Base-by-base conservation (phyloP, 768 basidiomycete genomes). In the Podaxis mareebaensis region DNA sequence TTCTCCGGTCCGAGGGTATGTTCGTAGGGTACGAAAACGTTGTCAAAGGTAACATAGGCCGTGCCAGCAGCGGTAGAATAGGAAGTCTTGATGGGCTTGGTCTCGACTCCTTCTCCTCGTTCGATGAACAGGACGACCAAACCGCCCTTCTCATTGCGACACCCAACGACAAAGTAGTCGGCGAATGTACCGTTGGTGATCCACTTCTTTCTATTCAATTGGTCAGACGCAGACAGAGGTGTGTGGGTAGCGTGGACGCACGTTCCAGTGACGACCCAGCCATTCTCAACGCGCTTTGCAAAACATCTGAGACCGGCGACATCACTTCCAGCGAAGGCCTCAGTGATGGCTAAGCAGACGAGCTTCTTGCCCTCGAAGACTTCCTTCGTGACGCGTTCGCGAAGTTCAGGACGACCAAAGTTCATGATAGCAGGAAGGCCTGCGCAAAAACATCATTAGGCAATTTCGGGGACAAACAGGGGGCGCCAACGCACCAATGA, bases 1-100 rank as follows among this genome's bases (percentile, higher is more conserved):
- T 69, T 72, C 30, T 78, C 77, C 65, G 79, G 72, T 10, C 82
- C 81, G 28, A 97, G 84, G 3, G 92, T 91, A 74, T 96, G 92
- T 67, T 87, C 92, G 5, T 89, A 85, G 6, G 96, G 95, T 0
- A 95, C 94, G 65, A 85, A 86, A 42, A 91, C 94, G 60, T 93
- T 81, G 59, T 95, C 91, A 64, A 92, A 92, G 0, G 89, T 91
- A 63, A 92, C 83, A 66, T 87, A 90, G 38, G 85, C 87, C 0
- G 96, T 97, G 11, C 96, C 96, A 13, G 96, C 95, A 4, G 93
- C 78, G 0, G 88, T 68, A 0, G 93, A 95, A 74, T 97, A 78
- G 12, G 73, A 72, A 2, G 92, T 93, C 77, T 91, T 91, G 77
- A 95, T 88, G 15, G 82, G 82, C 70, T 86, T 90, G 11, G 93